These are phyloP conservation scores for Hypericum perforatum DNA, from an alignment of 345 rosid genomes.

Conservation along the genomic window DNA sequence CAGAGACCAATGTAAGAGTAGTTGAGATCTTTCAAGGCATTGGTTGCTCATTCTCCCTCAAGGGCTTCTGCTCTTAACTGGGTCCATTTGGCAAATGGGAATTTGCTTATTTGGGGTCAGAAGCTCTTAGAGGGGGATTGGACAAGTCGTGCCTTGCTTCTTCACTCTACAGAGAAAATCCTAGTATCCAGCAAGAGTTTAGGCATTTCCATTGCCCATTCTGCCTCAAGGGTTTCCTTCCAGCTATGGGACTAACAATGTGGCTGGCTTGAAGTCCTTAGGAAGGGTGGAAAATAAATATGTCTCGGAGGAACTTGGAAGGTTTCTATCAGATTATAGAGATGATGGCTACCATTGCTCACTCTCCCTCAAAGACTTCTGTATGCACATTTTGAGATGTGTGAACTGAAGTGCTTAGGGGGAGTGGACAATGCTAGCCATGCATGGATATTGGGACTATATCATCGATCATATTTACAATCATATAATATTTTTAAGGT, in stretches of 20 bases:
- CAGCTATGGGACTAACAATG: not conserved
- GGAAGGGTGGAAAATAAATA: constrained; percentile 19
- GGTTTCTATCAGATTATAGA: too few relatives aligned
- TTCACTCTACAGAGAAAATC: constrained; percentile 6
- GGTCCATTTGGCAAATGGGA: not conserved
- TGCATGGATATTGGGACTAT: not conserved
- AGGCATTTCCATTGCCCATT: constrained; percentile 1
- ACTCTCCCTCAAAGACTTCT: constrained; percentile 39
- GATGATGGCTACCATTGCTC: constrained; percentile 22
- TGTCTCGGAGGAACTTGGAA: not conserved
- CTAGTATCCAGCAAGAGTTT: not conserved
- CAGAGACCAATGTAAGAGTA: too few relatives aligned
- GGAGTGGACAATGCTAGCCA: constrained; percentile 18
- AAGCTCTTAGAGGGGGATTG: constrained; percentile 34
- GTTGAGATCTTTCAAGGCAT: constrained; percentile 14
- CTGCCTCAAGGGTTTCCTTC: constrained; percentile 30
- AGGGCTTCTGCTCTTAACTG: constrained; percentile 18
- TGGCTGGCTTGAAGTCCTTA: constrained; percentile 5
- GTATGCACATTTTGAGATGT: not conserved
- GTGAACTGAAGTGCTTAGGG: constrained; percentile 11
- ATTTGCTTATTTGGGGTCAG: constrained; percentile 3
- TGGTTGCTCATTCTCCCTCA: constrained; percentile 30
- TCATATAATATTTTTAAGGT: too few relatives aligned
- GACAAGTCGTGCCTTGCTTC: constrained; percentile 20
- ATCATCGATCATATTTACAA: too few relatives aligned